Percentiles rank a stretch among this genome's conserved stretches.
Evolutionary conservation across 1,284 basidiomycete species (phyloP).

Genomic region (Flammula alnicola): DNA sequence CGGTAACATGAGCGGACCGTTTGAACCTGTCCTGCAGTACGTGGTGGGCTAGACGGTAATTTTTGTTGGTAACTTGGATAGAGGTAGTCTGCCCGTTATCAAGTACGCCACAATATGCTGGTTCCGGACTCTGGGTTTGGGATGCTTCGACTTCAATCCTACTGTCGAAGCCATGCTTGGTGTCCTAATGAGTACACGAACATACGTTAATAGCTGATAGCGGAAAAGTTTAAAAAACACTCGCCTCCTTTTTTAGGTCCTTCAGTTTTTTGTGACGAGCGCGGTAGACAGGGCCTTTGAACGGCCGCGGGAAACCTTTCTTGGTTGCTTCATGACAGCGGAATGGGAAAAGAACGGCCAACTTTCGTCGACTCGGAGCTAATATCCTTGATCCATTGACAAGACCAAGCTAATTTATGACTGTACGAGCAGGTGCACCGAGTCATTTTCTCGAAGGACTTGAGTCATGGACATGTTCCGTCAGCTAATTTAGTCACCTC

Average conservation of each 20-base stretch:
- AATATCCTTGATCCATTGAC: too few relatives aligned
- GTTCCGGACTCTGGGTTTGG: not conserved
- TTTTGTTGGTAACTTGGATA: conserved; percentile 8
- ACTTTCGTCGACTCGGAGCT: too few relatives aligned
- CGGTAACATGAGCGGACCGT: too few relatives aligned
- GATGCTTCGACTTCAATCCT: not conserved
- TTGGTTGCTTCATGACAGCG: conserved; percentile 1
- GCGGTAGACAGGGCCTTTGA: conserved; percentile 10
- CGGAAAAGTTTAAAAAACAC: not conserved
- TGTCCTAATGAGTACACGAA: conserved; percentile 12
- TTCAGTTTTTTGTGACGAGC: conserved; percentile 14
- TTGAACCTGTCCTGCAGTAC: not conserved
- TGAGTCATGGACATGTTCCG: too few relatives aligned
- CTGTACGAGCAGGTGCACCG: too few relatives aligned
- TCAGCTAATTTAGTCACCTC: too few relatives aligned
- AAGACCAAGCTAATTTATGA: too few relatives aligned
- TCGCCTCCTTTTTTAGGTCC: conserved; percentile 6
- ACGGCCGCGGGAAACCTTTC: too few relatives aligned
- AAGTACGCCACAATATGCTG: conserved; percentile 11
- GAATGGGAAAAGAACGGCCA: too few relatives aligned
- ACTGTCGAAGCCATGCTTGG: conserved; percentile 13
- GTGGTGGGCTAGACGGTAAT: conserved; percentile 11
- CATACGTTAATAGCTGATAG: too few relatives aligned
- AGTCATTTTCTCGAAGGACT: too few relatives aligned
- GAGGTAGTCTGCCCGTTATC: not conserved